A percentile compares a stretch with the other conserved stretches of the same genome.
These are phyloP conservation scores for Yueomyces sinensis DNA, from an alignment of 805 yeast genomes.

Conservation along the genomic window DNA sequence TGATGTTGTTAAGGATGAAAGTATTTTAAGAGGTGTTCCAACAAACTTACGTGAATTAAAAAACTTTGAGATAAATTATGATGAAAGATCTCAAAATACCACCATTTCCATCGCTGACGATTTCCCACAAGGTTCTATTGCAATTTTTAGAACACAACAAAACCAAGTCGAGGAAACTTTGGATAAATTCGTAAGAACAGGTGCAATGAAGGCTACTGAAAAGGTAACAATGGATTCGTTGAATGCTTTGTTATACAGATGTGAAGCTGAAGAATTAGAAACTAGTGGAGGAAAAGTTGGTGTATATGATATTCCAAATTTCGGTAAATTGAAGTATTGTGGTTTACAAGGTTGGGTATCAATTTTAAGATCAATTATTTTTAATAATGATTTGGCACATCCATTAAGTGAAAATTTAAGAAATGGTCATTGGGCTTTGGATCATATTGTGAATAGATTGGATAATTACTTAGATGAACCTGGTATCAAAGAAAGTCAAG, in stretches of 20 bases:
- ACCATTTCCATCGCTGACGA: conserved; percentile 42
- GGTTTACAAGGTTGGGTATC: conserved; percentile 91
- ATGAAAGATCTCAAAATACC: conserved; percentile 32
- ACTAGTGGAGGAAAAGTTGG: conserved; percentile 61
- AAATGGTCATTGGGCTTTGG: conserved; percentile 82
- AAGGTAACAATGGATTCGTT: conserved; percentile 53
- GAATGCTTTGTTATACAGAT: conserved; percentile 59
- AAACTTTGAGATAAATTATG: conserved; percentile 33
- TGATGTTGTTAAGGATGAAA: conserved; percentile 27
- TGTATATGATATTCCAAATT: conserved; percentile 56
- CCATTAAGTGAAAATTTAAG: conserved; percentile 73
- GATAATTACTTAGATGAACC: conserved; percentile 35
- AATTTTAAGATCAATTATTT: conserved; percentile 47
- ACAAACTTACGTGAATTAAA: conserved; percentile 42
- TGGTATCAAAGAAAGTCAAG: conserved; percentile 41
- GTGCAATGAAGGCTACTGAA: conserved; percentile 62
- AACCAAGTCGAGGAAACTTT: conserved; percentile 51
- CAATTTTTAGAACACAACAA: conserved; percentile 62
- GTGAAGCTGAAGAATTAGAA: conserved; percentile 84
- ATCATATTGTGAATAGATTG: conserved; percentile 52
- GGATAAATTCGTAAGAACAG: conserved; percentile 55
- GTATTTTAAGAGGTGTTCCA: conserved; percentile 48
- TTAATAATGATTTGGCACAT: conserved; percentile 66
- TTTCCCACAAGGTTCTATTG: conserved; percentile 87
- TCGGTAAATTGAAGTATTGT: conserved; percentile 68